A percentile compares a stretch with the other conserved stretches of the same genome.
Conservation (phyloP, 768 basidiomycete species). For the Pleurotus eryngii region DNA sequence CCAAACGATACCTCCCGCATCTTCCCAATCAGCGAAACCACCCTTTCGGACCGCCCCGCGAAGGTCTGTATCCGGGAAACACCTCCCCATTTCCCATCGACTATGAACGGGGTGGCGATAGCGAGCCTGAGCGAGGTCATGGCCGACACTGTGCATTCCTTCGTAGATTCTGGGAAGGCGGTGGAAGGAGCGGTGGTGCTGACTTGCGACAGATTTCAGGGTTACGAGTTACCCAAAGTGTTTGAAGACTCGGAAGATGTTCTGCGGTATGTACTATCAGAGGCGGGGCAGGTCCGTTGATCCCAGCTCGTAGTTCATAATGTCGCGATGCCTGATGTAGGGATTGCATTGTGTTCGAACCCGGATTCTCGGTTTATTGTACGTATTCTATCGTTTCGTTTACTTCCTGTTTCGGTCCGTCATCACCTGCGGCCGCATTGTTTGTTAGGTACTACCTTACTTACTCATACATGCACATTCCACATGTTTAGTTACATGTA, state of each 20-base stretch:
- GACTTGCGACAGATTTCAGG: slow-evolving; percentile 10
- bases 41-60: slow-evolving; percentile 10
- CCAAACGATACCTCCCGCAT: slow-evolving; percentile 12
- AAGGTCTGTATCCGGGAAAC: slow-evolving; percentile 11
- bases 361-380: too few relatives aligned
- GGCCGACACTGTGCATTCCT: slow-evolving; percentile 8
- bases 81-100: slow-evolving; percentile 8
- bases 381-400: too few relatives aligned
- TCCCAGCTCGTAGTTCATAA: too few relatives aligned
- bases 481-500: too few relatives aligned
- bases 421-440: too few relatives aligned
- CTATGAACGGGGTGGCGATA: slow-evolving; percentile 10
- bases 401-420: too few relatives aligned
- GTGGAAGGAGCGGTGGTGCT: slow-evolving; percentile 7
- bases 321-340: too few relatives aligned
- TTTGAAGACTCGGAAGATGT: slow-evolving; percentile 9
- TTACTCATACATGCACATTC: too few relatives aligned
- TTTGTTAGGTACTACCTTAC: too few relatives aligned
- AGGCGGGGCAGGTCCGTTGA: slow-evolving; percentile 3
- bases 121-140: slow-evolving; percentile 1
- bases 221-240: slow-evolving; percentile 6
- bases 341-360: too few relatives aligned
- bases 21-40: slow-evolving; percentile 13
- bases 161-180: slow-evolving; percentile 4
- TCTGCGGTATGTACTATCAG: slow-evolving; percentile 5